Percentiles rank a stretch among this genome's conserved stretches.
These are phyloP conservation scores for Triticum urartu DNA, from an alignment of 176 grass and related monocot species.

Conservation along the genomic window DNA sequence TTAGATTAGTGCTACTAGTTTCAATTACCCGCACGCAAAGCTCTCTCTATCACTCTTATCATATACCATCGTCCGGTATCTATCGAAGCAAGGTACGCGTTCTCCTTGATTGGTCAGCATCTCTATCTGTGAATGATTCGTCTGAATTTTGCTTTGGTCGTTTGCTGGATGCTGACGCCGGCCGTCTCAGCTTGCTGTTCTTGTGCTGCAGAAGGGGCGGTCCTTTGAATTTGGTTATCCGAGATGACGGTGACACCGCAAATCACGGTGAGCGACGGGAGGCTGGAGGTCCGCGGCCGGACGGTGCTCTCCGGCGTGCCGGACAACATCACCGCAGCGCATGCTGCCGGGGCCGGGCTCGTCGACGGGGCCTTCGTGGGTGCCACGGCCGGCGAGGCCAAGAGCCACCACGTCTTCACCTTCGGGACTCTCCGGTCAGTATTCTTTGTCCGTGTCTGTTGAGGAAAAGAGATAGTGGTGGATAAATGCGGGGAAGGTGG, in stretches of 20 bases:
- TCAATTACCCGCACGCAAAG: slow-evolving; percentile 1
- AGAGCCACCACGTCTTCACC: slow-evolving; percentile 75
- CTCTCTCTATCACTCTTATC: neutral
- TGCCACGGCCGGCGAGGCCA: slow-evolving; percentile 43
- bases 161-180: neutral
- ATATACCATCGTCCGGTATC: neutral
- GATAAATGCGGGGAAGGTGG: neutral
- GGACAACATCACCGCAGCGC: slow-evolving; percentile 49
- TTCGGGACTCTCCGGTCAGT: slow-evolving; percentile 67
- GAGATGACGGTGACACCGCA: slow-evolving; percentile 67
- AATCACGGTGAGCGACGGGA: slow-evolving; percentile 62
- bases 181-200: neutral
- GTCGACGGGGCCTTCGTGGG: slow-evolving; percentile 72
- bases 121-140: neutral
- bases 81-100: neutral
- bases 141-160: neutral
- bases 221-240: neutral
- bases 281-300: slow-evolving; percentile 57
- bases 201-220: neutral
- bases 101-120: neutral
- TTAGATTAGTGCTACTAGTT: neutral
- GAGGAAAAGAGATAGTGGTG: neutral
- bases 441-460: neutral
- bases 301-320: slow-evolving; percentile 73
- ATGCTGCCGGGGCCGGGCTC: slow-evolving; percentile 43